phyloP scores from a whole-genome alignment of 2,329 filamentous ascomycete species.

The Aureobasidium sp. region DNA sequence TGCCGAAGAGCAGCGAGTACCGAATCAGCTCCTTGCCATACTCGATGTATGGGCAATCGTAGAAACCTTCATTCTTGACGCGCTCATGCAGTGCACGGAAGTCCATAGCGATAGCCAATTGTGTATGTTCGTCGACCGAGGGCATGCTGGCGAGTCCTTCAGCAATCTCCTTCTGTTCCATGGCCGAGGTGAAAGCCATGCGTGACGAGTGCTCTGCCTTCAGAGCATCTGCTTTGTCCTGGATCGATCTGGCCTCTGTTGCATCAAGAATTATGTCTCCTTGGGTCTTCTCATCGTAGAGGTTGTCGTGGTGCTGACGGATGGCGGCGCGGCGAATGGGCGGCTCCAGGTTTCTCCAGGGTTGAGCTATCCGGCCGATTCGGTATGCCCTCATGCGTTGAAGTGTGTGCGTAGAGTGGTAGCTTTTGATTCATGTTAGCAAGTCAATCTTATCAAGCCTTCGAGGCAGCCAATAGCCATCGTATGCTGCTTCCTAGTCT shows the following conservation, averaged over 20 bases:
- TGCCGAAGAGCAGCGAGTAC: slow-evolving; percentile 42
- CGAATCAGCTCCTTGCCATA: slow-evolving; percentile 53
- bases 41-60: slow-evolving; percentile 48
- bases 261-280: slow-evolving; percentile 5
- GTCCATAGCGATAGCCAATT: slow-evolving; percentile 46
- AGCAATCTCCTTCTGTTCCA: slow-evolving; percentile 30
- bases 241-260: neutral
- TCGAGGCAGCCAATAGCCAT: neutral
- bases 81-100: slow-evolving; percentile 49
- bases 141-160: slow-evolving; percentile 36
- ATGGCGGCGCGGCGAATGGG: slow-evolving; percentile 37
- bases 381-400: slow-evolving; percentile 51
- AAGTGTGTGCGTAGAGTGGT: slow-evolving; percentile 46
- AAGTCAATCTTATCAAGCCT: neutral
- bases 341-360: slow-evolving; percentile 51
- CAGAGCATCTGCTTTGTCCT: neutral
- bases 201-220: slow-evolving; percentile 15
- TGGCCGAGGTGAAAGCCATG: slow-evolving; percentile 25
- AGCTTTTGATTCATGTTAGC: slow-evolving; percentile 33
- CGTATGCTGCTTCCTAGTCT: neutral
- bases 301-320: neutral
- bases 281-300: slow-evolving; percentile 4
- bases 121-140: slow-evolving; percentile 45
- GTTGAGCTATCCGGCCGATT: slow-evolving; percentile 47
- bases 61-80: slow-evolving; percentile 47